phyloP scores from a whole-genome alignment of 73 alveolate species.

The Tetrahymena thermophila region DNA sequence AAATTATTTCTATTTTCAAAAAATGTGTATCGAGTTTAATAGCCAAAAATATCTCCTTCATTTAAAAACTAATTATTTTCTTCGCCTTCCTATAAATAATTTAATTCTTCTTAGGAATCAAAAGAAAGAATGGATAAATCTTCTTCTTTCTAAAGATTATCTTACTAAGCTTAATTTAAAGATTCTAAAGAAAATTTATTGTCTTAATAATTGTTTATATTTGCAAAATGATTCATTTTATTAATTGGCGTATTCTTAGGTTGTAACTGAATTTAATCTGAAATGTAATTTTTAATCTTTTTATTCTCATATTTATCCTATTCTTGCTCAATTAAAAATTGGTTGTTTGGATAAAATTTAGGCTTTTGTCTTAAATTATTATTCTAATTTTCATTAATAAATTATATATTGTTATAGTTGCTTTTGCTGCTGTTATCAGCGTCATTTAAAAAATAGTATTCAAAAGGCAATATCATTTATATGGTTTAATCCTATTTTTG shows the following conservation, averaged over 20 bases:
- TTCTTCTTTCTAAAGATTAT: background rate
- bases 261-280: background rate
- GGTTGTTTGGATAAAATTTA: too few relatives aligned
- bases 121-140: background rate
- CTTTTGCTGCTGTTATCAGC: background rate
- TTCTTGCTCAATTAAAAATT: background rate
- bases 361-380: background rate
- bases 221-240: background rate
- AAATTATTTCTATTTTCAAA: background rate
- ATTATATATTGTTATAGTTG: background rate
- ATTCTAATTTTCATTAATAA: background rate
- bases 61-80: background rate
- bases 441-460: background rate
- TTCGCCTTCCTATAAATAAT: background rate
- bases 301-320: background rate
- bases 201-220: background rate
- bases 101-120: background rate
- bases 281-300: background rate
- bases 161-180: background rate
- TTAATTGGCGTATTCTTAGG: background rate
- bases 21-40: background rate
- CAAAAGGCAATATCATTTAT: background rate
- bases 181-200: background rate
- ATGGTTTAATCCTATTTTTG: background rate
- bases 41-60: background rate